A percentile compares a stretch with the other conserved stretches of the same genome.
Conservation (phyloP, 2,329 filamentous ascomycete species). For the Taxawa tesnikishii region DNA sequence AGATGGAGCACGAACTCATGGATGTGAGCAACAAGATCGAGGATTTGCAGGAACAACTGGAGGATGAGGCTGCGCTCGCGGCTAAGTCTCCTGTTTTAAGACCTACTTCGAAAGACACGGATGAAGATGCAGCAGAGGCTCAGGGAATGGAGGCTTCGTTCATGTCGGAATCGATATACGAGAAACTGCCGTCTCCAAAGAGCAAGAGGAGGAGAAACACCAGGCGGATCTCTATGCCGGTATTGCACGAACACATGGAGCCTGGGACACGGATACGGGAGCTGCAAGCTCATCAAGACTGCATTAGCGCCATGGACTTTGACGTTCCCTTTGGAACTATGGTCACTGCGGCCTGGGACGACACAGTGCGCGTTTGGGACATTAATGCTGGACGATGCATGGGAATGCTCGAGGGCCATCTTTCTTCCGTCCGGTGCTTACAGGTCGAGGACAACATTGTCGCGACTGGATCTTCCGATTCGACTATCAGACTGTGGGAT, state of each 20-base stretch:
- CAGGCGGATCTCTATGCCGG: slow-evolving; percentile 76
- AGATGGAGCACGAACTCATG: slow-evolving; percentile 73
- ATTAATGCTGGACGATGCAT: slow-evolving; percentile 87
- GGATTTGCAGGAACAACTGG: slow-evolving; percentile 47
- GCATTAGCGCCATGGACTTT: slow-evolving; percentile 84
- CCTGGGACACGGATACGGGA: slow-evolving; percentile 81
- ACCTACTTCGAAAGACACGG: slow-evolving; percentile 5
- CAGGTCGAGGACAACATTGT: slow-evolving; percentile 95
- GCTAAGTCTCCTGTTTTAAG: slow-evolving; percentile 22
- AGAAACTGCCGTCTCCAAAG: slow-evolving; percentile 64
- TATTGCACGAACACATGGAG: slow-evolving; percentile 90
- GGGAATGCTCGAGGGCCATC: slow-evolving; percentile 82
- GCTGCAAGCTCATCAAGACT: slow-evolving; percentile 76
- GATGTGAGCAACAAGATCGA: slow-evolving; percentile 51
- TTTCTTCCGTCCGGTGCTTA: slow-evolving; percentile 81
- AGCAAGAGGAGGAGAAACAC: slow-evolving; percentile 39
- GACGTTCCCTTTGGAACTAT: slow-evolving; percentile 94
- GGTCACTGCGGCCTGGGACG: slow-evolving; percentile 84
- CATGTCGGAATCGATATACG: slow-evolving; percentile 97
- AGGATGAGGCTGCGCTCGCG: slow-evolving; percentile 35
- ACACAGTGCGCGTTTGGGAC: slow-evolving; percentile 93
- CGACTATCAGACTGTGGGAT: slow-evolving; percentile 91
- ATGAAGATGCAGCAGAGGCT: slow-evolving; percentile 15
- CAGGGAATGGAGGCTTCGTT: slow-evolving; percentile 50
- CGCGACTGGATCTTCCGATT: slow-evolving; percentile 88